A percentile compares a stretch with the other conserved stretches of the same genome.
These are phyloP conservation scores for Clonostachys chloroleuca DNA, from an alignment of 2,329 filamentous ascomycete genomes.

Conservation along the genomic window DNA sequence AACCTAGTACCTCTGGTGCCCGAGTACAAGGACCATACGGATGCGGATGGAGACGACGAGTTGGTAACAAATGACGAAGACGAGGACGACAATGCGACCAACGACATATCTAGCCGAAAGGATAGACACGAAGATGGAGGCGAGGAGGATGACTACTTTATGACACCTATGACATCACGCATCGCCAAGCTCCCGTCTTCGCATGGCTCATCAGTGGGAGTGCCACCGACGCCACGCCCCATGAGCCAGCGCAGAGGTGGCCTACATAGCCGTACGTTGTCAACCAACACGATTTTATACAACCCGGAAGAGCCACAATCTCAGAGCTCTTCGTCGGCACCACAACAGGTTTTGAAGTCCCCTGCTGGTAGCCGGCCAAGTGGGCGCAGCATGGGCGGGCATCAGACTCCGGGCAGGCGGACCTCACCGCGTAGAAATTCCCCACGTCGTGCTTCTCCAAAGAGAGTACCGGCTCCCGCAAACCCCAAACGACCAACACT, in stretches of 20 bases:
- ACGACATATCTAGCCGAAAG: constrained; percentile 26
- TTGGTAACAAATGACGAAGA: constrained; percentile 77
- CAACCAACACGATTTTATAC: constrained; percentile 80
- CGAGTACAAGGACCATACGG: constrained; percentile 60
- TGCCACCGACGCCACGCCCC: constrained; percentile 22
- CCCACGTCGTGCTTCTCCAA: constrained; percentile 29
- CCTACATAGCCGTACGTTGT: constrained; percentile 68
- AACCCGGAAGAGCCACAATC: constrained; percentile 54
- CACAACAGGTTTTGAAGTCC: constrained; percentile 21
- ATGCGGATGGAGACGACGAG: constrained; percentile 87
- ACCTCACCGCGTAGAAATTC: constrained; percentile 27
- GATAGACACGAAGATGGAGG: constrained; percentile 22
- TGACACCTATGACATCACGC: constrained; percentile 39
- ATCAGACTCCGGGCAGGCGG: constrained; percentile 6
- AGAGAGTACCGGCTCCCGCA: too few species aligned
- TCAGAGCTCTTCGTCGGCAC: constrained; percentile 35
- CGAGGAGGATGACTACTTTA: constrained; percentile 39
- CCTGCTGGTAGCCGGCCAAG: constrained; percentile 15
- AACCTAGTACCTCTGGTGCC: constrained; percentile 12
- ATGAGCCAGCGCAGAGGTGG: constrained; percentile 25
- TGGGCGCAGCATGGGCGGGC: constrained; percentile 15
- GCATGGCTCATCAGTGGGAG: constrained; percentile 18
- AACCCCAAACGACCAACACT: constrained; percentile 43
- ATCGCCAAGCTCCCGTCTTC: constrained; percentile 30
- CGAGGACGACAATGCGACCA: constrained; percentile 48